A percentile compares a stretch with the other conserved stretches of the same genome.
phyloP scores from a whole-genome alignment of 164 flowering plant species.

The Echeveria elegans region DNA sequence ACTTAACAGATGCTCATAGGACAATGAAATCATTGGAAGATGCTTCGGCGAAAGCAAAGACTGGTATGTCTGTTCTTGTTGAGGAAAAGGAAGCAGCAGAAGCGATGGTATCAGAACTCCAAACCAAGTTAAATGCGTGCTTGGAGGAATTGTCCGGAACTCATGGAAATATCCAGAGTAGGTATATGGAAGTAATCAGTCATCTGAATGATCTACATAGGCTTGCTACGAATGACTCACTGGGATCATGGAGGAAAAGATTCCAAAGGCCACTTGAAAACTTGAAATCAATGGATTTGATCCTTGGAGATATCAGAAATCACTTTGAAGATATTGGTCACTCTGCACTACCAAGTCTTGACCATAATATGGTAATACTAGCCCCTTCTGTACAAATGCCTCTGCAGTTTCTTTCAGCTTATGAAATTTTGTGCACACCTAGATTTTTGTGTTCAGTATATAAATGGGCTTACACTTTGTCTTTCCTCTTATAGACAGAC shows the following conservation, averaged over 20 bases:
- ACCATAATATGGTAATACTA: slow-evolving; percentile 34
- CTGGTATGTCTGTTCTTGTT: slow-evolving; percentile 30
- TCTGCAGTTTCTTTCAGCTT: neutral
- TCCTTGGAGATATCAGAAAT: slow-evolving; percentile 33
- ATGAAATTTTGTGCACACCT: neutral
- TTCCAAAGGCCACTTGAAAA: slow-evolving; percentile 39
- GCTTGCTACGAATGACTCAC: slow-evolving; percentile 39
- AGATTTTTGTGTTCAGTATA: neutral
- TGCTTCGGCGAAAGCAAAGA: slow-evolving; percentile 36
- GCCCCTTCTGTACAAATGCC: neutral
- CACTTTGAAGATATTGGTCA: slow-evolving; percentile 21
- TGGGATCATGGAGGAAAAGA: slow-evolving; percentile 26
- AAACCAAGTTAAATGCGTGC: slow-evolving; percentile 35
- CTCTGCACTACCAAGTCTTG: slow-evolving; percentile 18
- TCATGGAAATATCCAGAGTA: slow-evolving; percentile 45
- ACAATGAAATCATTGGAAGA: slow-evolving; percentile 49
- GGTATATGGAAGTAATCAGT: slow-evolving; percentile 45
- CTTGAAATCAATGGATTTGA: slow-evolving; percentile 41
- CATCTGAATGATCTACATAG: slow-evolving; percentile 40
- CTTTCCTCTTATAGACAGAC: slow-evolving; percentile 37
- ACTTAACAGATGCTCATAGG: slow-evolving; percentile 29
- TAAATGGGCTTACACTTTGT: neutral
- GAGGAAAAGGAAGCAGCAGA: slow-evolving; percentile 33
- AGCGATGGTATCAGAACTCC: slow-evolving; percentile 27
- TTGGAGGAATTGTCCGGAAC: slow-evolving; percentile 60